phyloP scores from a whole-genome alignment of 2,329 filamentous ascomycete genomes.

The Ophiocordyceps australis region DNA sequence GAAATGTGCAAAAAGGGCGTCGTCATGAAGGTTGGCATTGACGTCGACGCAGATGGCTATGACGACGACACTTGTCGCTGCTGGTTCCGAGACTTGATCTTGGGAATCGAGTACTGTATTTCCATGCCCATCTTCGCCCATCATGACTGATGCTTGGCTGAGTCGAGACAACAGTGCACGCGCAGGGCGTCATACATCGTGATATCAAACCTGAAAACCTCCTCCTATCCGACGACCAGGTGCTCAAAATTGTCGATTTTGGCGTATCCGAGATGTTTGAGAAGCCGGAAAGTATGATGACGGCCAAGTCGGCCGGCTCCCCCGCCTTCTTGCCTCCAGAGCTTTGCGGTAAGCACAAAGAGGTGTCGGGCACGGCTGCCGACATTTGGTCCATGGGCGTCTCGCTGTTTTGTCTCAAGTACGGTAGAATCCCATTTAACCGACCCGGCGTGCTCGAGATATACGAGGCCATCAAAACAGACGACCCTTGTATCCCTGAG shows the following conservation, averaged over 20 bases:
- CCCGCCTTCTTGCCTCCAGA: slow-evolving; percentile 91
- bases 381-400: slow-evolving; percentile 99
- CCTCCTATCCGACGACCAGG: slow-evolving; percentile 71
- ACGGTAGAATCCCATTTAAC: slow-evolving; percentile 77
- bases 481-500: slow-evolving; percentile 42
- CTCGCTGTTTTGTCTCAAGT: slow-evolving; percentile 80
- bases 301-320: slow-evolving; percentile 81
- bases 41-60: slow-evolving; percentile 68
- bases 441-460: slow-evolving; percentile 64
- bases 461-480: slow-evolving; percentile 70
- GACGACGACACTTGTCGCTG: slow-evolving; percentile 63
- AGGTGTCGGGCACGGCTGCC: slow-evolving; percentile 73
- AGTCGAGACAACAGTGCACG: slow-evolving; percentile 51
- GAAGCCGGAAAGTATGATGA: slow-evolving; percentile 69
- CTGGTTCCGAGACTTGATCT: slow-evolving; percentile 88
- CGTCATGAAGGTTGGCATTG: slow-evolving; percentile 88
- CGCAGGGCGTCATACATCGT: slow-evolving; percentile 84
- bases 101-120: slow-evolving; percentile 84
- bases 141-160: slow-evolving; percentile 1
- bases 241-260: slow-evolving; percentile 96
- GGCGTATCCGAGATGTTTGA: slow-evolving; percentile 99
- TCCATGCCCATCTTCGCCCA: slow-evolving; percentile 6
- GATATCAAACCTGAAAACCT: slow-evolving; percentile 98
- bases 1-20: slow-evolving; percentile 99
- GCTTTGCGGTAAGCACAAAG: slow-evolving; percentile 71